A percentile compares a stretch with the other conserved stretches of the same genome.
Evolutionary conservation across 2,329 filamentous ascomycete species (phyloP).

Genomic region (Plectosphaerella cucumerina): DNA sequence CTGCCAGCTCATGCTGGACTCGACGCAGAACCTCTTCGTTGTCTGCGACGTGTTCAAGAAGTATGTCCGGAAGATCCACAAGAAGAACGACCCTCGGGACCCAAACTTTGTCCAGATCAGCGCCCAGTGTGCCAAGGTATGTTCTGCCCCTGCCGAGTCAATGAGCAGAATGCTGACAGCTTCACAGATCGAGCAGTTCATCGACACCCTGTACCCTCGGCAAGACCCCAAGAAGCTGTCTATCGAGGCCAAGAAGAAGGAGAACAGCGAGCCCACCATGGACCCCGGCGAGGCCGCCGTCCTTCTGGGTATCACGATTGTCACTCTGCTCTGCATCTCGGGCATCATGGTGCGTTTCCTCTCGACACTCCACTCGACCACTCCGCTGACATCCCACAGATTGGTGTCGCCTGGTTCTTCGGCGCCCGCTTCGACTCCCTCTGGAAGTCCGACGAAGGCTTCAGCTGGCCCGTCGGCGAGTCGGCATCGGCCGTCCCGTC

Average conservation of each 20-base stretch:
- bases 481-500: neutral
- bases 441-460: slow-evolving; percentile 9
- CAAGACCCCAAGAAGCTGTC: slow-evolving; percentile 65
- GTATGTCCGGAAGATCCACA: slow-evolving; percentile 77
- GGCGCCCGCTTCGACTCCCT: slow-evolving; percentile 73
- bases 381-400: slow-evolving; percentile 39
- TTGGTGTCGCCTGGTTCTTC: slow-evolving; percentile 72
- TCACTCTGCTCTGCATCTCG: slow-evolving; percentile 68
- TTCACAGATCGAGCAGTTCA: slow-evolving; percentile 82
- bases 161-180: slow-evolving; percentile 5
- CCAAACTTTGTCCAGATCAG: slow-evolving; percentile 92
- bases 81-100: slow-evolving; percentile 91
- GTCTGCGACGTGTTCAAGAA: slow-evolving; percentile 78
- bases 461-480: slow-evolving; percentile 7
- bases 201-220: slow-evolving; percentile 85
- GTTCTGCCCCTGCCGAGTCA: slow-evolving; percentile 5
- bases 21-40: slow-evolving; percentile 80
- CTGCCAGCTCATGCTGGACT: slow-evolving; percentile 86
- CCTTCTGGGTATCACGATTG: slow-evolving; percentile 62
- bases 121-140: slow-evolving; percentile 79
- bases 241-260: slow-evolving; percentile 30
- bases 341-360: slow-evolving; percentile 67
- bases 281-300: slow-evolving; percentile 58
- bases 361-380: neutral
- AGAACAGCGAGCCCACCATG: slow-evolving; percentile 38